Conservation (phyloP, 441 rosid genomes). For the Populus hybrid region DNA sequence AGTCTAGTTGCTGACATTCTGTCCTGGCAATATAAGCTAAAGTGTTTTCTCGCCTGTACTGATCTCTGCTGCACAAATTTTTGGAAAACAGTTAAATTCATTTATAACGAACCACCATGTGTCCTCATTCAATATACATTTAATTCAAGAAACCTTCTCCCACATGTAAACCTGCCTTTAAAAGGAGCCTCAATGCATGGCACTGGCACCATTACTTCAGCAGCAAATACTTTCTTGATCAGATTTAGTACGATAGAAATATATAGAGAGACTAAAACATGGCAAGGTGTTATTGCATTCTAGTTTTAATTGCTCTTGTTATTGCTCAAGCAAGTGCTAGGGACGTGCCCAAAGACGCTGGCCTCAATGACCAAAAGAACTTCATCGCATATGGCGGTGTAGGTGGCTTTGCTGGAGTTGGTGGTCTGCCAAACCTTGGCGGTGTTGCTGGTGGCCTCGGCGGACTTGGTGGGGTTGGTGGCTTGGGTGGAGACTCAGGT, state of each 20-base stretch:
- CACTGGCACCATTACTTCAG: neutral
- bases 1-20: no score
- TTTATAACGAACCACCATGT: neutral
- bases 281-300: slow-evolving; percentile 20
- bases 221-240: neutral
- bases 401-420: slow-evolving; percentile 44
- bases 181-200: slow-evolving; percentile 10
- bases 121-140: slow-evolving; percentile 23
- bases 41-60: neutral
- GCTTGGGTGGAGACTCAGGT: slow-evolving; percentile 23
- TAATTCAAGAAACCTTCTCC: slow-evolving; percentile 10
- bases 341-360: slow-evolving; percentile 26
- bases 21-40: neutral
- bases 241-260: neutral
- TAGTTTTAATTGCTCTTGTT: slow-evolving; percentile 25
- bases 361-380: slow-evolving; percentile 62
- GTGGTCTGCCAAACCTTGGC: slow-evolving; percentile 6
- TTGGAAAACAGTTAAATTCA: neutral
- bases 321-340: slow-evolving; percentile 32
- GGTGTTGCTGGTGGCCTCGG: slow-evolving; percentile 16
- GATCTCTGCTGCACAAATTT: neutral
- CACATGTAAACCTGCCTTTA: slow-evolving; percentile 12
- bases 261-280: slow-evolving; percentile 3
- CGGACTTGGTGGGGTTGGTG: slow-evolving; percentile 7
- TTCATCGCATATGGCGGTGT: slow-evolving; percentile 52